Evolutionary conservation across 306 rosid species (phyloP), one percentile per base, ranked within the genome.

Genomic region (Vicia villosa): DNA sequence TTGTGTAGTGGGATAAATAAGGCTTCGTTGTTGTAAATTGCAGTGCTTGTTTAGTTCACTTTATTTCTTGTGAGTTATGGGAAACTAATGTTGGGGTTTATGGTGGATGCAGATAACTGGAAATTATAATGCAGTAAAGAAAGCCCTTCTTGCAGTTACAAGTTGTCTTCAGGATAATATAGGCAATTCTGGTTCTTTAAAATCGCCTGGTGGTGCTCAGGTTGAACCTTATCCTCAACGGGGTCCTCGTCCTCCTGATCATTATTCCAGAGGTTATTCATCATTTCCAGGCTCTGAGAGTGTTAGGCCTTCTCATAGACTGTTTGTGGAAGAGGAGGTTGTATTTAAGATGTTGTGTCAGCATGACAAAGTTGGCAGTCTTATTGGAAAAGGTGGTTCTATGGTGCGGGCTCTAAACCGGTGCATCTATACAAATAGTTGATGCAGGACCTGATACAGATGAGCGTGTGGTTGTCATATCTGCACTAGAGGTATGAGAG

Each of bases 331-430:
- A 86, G 94, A 91, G 64, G 97, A 91, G 51, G 82, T 91, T 72
- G 88, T 89, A 74, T 91, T 87, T 72, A 91, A 86, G 84, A 69
- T 91, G 63, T 75, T 87, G 42, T 91, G 97, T 74, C 96, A 82
- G 64, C 86, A 78, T 32, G 97, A 89, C 52, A 91, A 89, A 86
- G 94, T 91, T 76, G 97, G 97, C 69, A 85, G 90, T 78, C 81
- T 91, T 74, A 91, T 89, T 55, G 96, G 97, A 77, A 91, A 91
- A 85, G 97, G 97, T 66, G 97, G 95, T 72, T 82, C 88, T 24
- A 45, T 87, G 30, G 87, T 91, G 69, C 87, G 96, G 50, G 78
- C 83, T 69, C 55, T 91, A 82, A 69, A 91, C 97, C 7, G 96
- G 97, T 63, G 97, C 96, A 47, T 84, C 83, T 68, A 85, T 91